A percentile compares a stretch with the other conserved stretches of the same genome.
phyloP scores from a whole-genome alignment of 164 flowering plant species.

The grape (Vitis vinifera) region DNA sequence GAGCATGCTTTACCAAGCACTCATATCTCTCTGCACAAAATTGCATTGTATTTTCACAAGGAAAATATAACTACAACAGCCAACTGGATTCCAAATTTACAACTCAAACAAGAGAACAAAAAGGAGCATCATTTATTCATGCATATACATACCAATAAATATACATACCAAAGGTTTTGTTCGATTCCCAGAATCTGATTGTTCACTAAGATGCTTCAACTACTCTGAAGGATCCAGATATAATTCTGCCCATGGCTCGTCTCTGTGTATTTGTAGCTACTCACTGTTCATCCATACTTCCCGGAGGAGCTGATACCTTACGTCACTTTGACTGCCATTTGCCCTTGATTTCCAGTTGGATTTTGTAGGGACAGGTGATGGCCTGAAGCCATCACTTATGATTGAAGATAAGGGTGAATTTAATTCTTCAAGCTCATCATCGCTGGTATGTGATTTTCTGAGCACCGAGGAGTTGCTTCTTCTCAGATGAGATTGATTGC shows the following conservation, averaged over 20 bases:
- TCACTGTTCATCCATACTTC: constrained; percentile 70
- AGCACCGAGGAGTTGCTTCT: constrained; percentile 60
- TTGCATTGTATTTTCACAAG: background rate
- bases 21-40: background rate
- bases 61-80: background rate
- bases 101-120: constrained; percentile 1
- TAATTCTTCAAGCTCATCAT: constrained; percentile 91
- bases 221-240: too few species aligned
- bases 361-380: constrained; percentile 24
- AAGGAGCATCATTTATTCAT: background rate
- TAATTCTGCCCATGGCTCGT: too few species aligned
- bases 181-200: too few species aligned
- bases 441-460: constrained; percentile 81
- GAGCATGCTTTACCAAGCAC: too few species aligned
- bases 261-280: constrained; percentile 5
- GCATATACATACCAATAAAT: background rate
- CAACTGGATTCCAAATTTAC: constrained; percentile 10
- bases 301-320: constrained; percentile 73
- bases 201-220: too few species aligned
- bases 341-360: constrained; percentile 30
- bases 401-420: constrained; percentile 62
- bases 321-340: constrained; percentile 22
- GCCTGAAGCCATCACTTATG: constrained; percentile 27
- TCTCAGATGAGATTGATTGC: constrained; percentile 39
- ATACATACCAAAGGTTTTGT: too few species aligned